Evolutionary conservation across 1,284 basidiomycete genomes (phyloP).

Genomic region (Cutaneotrichosporon mucoides): DNA sequence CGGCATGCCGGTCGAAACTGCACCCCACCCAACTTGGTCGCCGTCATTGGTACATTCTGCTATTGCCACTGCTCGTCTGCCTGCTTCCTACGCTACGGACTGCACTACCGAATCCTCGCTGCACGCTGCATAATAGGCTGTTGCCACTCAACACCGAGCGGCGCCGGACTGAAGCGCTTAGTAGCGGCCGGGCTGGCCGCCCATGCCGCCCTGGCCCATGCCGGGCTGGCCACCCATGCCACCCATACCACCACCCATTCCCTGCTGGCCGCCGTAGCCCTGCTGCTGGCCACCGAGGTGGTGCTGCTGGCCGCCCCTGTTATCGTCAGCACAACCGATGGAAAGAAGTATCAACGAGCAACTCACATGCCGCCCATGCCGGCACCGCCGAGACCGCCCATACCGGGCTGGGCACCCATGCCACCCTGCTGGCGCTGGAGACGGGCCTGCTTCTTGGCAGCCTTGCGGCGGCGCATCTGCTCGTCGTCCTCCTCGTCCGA

Average conservation of each 20-base stretch:
- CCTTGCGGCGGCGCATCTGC: slow-evolving; percentile 9
- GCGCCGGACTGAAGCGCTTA: background rate
- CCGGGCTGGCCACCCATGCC: slow-evolving; percentile 4
- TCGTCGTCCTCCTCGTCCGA: slow-evolving; percentile 12
- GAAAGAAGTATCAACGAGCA: too few species aligned
- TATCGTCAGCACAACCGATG: background rate
- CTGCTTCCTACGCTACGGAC: background rate
- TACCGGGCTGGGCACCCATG: slow-evolving; percentile 3
- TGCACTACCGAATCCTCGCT: too few species aligned
- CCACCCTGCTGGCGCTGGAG: background rate
- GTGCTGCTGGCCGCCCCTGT: too few species aligned
- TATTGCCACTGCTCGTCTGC: background rate
- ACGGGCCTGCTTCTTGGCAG: slow-evolving; percentile 9
- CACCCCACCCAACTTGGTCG: too few species aligned
- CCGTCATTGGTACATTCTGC: background rate
- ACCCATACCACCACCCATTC: background rate
- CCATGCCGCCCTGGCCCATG: slow-evolving; percentile 4
- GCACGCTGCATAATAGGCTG: too few species aligned
- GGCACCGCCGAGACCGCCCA: background rate
- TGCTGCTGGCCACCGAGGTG: too few species aligned
- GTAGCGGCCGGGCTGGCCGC: slow-evolving; percentile 6
- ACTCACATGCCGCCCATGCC: background rate
- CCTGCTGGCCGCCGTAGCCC: background rate
- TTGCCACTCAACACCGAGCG: background rate
- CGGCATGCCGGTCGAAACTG: too few species aligned